A percentile compares a stretch with the other conserved stretches of the same genome.
Evolutionary conservation across 176 grass and related monocot genomes (phyloP).

Genomic region (Thinopyrum elongatum): DNA sequence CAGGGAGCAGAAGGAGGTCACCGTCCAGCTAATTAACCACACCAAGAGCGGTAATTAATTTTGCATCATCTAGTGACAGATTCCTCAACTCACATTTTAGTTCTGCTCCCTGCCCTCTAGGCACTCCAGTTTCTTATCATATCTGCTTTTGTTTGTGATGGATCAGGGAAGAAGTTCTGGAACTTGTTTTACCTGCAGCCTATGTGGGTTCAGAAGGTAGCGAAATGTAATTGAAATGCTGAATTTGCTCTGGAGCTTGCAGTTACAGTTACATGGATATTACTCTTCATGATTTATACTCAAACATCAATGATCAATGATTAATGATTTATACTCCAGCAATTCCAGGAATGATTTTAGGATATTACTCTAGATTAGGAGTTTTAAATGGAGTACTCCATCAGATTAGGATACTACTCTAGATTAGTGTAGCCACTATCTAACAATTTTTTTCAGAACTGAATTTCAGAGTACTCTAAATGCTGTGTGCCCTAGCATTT

Average conservation of each 20-base stretch:
- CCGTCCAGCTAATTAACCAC: conserved; percentile 94
- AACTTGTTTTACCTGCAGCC: conserved; percentile 97
- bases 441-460: too few species aligned
- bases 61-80: not conserved
- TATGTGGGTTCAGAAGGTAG: conserved; percentile 93
- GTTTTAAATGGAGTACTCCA: too few species aligned
- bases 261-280: not conserved
- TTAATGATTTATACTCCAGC: too few species aligned
- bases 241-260: not conserved
- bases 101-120: not conserved
- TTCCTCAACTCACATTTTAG: not conserved
- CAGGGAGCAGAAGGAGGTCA: conserved; percentile 81
- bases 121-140: not conserved
- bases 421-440: too few species aligned
- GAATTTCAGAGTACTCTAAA: too few species aligned
- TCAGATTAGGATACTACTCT: too few species aligned
- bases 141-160: conserved; percentile 30
- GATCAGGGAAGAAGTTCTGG: conserved; percentile 95
- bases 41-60: conserved; percentile 82
- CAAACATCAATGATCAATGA: too few species aligned
- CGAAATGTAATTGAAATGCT: not conserved
- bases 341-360: too few species aligned
- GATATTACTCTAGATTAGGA: too few species aligned
- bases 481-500: too few species aligned
- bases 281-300: too few species aligned